Evolutionary conservation across 495 filamentous ascomycete genomes (phyloP), one percentile per base, ranked within the genome.

Genomic region (Aspergillus ostianus): DNA sequence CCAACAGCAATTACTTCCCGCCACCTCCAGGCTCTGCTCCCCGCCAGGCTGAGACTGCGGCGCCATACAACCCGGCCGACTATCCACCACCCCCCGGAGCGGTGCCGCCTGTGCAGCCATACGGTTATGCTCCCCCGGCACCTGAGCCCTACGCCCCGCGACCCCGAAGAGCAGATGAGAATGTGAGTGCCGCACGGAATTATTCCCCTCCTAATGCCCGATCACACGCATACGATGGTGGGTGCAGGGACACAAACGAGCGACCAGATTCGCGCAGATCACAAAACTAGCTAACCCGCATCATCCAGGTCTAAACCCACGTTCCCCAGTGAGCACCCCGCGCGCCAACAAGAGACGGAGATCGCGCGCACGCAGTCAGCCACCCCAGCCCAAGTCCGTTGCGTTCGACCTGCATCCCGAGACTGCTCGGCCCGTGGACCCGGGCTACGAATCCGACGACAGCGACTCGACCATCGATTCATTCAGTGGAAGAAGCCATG

Each of bases 181-280:
- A 82, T 81, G 81, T 84, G 80, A 84, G 81, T 80, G 67, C 72
- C 62, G 67, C 69, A 64, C 60, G 62, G 64, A 73, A 70, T 65
- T 69, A 65, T 58, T 65, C 61, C 68, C 71, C 70, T 65, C 66
- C 77, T 63, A 70, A 68, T 65, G 63, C 74, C 64, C 66, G 71
- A 61, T 58, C 69, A 54, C 70, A 71, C 62, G 64, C 49, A 62
- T 65, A 67, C 65, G 75, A 78, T 73, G 76, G 75, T 79, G 73
- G 74, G 81, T 80, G 70, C 67, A 61, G 64, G 61, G 69, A 73
- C 51, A 57, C 53, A 27, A 45, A 23, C 54, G 32, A n/a, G 12
- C 36, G 2, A 41, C 13, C n/a, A 18, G 8, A 30, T 52, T n/a
- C 26, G 2, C 32, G 26, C 7, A 20, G 19, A 26, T 51, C 26